Base-by-base conservation (phyloP, 1,284 basidiomycete species). In the Sporisorium iseilematis-ciliati region DNA sequence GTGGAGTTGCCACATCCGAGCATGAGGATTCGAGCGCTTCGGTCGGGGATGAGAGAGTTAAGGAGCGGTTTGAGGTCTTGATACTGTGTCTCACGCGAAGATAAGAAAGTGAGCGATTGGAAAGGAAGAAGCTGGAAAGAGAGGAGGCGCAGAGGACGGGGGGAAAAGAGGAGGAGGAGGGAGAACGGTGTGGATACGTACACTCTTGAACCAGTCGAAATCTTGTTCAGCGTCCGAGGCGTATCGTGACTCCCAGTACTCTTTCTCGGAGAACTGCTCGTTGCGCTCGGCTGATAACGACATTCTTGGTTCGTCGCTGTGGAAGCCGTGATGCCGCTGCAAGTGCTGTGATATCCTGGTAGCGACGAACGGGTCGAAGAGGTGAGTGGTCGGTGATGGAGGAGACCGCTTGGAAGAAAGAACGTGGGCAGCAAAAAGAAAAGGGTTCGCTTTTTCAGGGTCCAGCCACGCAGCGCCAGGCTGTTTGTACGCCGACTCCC, bases 1-100 rank as follows among this genome's bases (percentile, higher is more conserved):
- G 77, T 82, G 6, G 63, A 69, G 41, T 84, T 84, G 1, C 83
- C 83, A 35, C 82, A 82, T 3, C 83, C 83, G 0, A 84, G 59
- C 83, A 83, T 82, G 29, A 84, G 66, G 29, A 84, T 79, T 1
- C 82, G 73, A 5, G 60, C 49, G 1, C 29, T 7, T 3, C 63
- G 65, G n/a, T 64, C 23, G 0, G 80, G 79, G 6, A 84, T 77
- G 2, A 79, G 60, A 53, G 6, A 83, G 50, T n/a, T n/a, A n/a
- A n/a, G n/a, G n/a, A 80, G 61, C 16, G 67, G 62, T 29, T 57
- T 57, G 10, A 57, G 45, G n/a, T 57, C 55, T 4, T 41, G 49
- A 16, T 42, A 42, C 49, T 38, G 49, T 29, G 35, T 16, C 3
- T 3, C 14, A 16, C 11, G 12, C 12, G 16, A 46, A 23, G 16